These are phyloP conservation scores for Auriscalpium microsporum DNA, from an alignment of 768 basidiomycete species.

Conservation along the genomic window DNA sequence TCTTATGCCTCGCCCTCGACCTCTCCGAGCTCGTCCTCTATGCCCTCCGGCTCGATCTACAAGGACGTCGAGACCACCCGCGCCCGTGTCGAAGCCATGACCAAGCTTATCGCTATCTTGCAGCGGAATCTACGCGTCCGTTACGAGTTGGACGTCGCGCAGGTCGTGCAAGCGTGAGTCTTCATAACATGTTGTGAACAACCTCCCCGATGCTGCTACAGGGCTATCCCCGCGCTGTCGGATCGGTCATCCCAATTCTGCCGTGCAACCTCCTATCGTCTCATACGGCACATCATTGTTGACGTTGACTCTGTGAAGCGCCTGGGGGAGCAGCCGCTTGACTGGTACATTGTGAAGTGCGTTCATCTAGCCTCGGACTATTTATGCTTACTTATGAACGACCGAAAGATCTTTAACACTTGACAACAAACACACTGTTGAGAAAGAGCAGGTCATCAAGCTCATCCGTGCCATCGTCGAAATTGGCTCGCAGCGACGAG, in stretches of 20 bases:
- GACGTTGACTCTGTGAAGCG: constrained; percentile 63
- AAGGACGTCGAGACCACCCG: constrained; percentile 34
- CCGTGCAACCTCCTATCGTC: constrained; percentile 75
- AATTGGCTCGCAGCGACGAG: constrained; percentile 53
- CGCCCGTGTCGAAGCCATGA: constrained; percentile 56
- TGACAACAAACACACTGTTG: constrained; percentile 73
- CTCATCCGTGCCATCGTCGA: constrained; percentile 78
- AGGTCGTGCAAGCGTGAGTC: constrained; percentile 70
- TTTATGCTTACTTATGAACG: constrained; percentile 1
- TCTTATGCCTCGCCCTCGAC: constrained; percentile 25
- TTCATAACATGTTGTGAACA: not conserved
- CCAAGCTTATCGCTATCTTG: constrained; percentile 53
- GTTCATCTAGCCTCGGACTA: constrained; percentile 12
- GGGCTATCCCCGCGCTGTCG: constrained; percentile 70
- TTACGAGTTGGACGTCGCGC: constrained; percentile 61
- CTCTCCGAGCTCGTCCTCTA: constrained; percentile 26
- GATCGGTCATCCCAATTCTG: constrained; percentile 66
- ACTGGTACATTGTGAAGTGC: constrained; percentile 89
- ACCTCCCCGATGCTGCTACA: constrained; percentile 25
- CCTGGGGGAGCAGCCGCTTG: constrained; percentile 57
- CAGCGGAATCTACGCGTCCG: constrained; percentile 67
- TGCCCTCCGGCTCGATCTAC: constrained; percentile 30
- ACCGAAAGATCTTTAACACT: constrained; percentile 65
- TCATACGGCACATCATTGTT: constrained; percentile 71
- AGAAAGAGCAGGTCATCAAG: constrained; percentile 89